Conservation (phyloP, 495 filamentous ascomycete species). For the Niebla homalea region DNA sequence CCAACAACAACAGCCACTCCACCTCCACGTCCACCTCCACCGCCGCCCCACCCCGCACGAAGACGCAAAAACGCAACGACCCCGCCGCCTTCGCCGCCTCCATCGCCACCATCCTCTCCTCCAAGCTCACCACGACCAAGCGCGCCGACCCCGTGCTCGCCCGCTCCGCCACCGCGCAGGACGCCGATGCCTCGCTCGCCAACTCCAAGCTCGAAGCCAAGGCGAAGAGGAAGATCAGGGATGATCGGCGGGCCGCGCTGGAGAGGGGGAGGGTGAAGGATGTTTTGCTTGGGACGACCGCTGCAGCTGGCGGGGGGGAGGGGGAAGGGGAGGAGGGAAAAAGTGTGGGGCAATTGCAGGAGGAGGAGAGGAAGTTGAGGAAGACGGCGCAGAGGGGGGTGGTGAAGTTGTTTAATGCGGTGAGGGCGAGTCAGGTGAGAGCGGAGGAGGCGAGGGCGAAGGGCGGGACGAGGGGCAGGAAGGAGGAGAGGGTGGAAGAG, state of each 20-base stretch:
- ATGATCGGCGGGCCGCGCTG: slow-evolving; percentile 65
- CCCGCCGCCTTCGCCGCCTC: slow-evolving; percentile 79
- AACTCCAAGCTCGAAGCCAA: slow-evolving; percentile 68
- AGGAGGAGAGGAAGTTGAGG: slow-evolving; percentile 55
- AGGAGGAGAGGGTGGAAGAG: slow-evolving; percentile 76
- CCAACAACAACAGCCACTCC: slow-evolving; percentile 7
- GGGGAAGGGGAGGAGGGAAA: not conserved
- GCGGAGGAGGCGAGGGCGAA: slow-evolving; percentile 64
- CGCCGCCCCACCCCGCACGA: not conserved
- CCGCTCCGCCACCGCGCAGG: slow-evolving; percentile 54
- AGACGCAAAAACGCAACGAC: slow-evolving; percentile 68
- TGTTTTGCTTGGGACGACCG: slow-evolving; percentile 39
- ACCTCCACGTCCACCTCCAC: slow-evolving; percentile 6
- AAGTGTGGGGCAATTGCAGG: slow-evolving; percentile 16
- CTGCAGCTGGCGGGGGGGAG: slow-evolving; percentile 6
- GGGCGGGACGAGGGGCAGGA: slow-evolving; percentile 56
- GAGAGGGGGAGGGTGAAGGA: slow-evolving; percentile 84
- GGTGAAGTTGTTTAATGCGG: slow-evolving; percentile 90
- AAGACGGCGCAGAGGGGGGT: slow-evolving; percentile 87
- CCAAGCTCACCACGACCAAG: slow-evolving; percentile 68
- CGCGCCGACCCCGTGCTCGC: slow-evolving; percentile 81
- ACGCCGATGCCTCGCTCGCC: slow-evolving; percentile 48
- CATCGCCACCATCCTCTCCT: slow-evolving; percentile 77
- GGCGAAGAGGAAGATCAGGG: slow-evolving; percentile 62
- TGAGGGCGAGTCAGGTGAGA: slow-evolving; percentile 79